Percentiles rank a stretch among this genome's conserved stretches.
These are phyloP conservation scores for Phyllosticta citrichinensis DNA, from an alignment of 2,329 filamentous ascomycete species.

Conservation along the genomic window DNA sequence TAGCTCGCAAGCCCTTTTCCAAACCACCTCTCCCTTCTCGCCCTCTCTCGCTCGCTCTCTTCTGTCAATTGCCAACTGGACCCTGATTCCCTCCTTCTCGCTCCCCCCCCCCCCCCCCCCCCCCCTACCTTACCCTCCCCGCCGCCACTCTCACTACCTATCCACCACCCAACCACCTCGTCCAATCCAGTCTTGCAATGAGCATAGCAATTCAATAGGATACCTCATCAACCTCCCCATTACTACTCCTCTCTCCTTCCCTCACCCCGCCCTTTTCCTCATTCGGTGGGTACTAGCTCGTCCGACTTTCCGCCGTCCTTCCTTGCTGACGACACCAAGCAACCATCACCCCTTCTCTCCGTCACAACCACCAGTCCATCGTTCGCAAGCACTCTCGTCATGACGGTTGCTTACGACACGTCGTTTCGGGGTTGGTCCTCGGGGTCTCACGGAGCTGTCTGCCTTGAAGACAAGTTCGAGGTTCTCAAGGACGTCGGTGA, in stretches of 20 bases:
- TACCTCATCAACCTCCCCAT: background rate
- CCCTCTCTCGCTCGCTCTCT: constrained; percentile 24
- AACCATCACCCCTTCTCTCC: background rate
- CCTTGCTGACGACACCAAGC: constrained; percentile 4
- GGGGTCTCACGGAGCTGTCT: constrained; percentile 38
- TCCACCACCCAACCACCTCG: constrained; percentile 11
- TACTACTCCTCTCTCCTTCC: background rate
- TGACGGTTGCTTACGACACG: constrained; percentile 69
- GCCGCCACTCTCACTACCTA: constrained; percentile 5
- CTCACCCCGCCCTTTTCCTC: background rate
- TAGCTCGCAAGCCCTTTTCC: constrained; percentile 24
- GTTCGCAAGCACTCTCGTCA: constrained; percentile 34
- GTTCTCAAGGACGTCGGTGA: constrained; percentile 97
- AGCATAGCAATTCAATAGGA: constrained; percentile 13
- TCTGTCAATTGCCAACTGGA: constrained; percentile 19
- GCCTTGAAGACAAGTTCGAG: constrained; percentile 88
- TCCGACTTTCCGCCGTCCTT: background rate
- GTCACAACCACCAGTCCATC: background rate
- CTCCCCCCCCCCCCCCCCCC: constrained; percentile 2
- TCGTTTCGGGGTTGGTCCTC: constrained; percentile 56
- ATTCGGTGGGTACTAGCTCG: background rate
- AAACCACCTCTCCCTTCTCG: constrained; percentile 20
- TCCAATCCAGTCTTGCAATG: constrained; percentile 15
- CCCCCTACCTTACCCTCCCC: background rate
- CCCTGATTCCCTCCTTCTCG: constrained; percentile 18